phyloP scores from a whole-genome alignment of 495 filamentous ascomycete species.

The Talaromyces thailandensis region DNA sequence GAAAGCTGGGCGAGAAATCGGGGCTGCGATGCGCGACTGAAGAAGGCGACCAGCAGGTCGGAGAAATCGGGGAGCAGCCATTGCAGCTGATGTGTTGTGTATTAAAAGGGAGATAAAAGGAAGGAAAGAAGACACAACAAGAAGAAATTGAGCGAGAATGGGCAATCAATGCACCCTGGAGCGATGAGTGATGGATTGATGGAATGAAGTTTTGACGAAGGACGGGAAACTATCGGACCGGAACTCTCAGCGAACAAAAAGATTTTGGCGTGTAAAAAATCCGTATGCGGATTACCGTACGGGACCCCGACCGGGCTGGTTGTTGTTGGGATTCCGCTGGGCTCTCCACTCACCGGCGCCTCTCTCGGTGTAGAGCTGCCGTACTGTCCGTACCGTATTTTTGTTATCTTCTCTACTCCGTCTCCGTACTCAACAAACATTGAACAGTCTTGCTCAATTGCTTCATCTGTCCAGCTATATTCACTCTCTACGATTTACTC shows the following conservation, averaged over 20 bases:
- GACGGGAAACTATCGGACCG: slow-evolving; percentile 4
- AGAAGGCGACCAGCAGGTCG: slow-evolving; percentile 73
- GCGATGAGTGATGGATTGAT: neutral
- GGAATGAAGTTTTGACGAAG: slow-evolving; percentile 5
- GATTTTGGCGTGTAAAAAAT: neutral
- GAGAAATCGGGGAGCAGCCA: slow-evolving; percentile 66
- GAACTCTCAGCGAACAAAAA: slow-evolving; percentile 3
- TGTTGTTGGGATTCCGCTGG: slow-evolving; percentile 1
- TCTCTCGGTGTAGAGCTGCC: neutral
- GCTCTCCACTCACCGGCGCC: slow-evolving; percentile 1
- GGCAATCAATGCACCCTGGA: slow-evolving; percentile 7
- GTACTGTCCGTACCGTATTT: slow-evolving; percentile 5
- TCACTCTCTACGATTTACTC: too few relatives aligned
- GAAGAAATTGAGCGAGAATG: slow-evolving; percentile 16
- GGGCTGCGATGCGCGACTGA: slow-evolving; percentile 48
- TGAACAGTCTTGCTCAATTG: neutral
- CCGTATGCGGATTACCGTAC: neutral
- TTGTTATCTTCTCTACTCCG: neutral
- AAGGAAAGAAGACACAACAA: slow-evolving; percentile 11
- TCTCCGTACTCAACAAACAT: neutral
- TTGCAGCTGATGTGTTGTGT: slow-evolving; percentile 22
- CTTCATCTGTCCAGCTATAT: too few relatives aligned
- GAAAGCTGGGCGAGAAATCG: slow-evolving; percentile 43
- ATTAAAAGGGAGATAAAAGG: slow-evolving; percentile 4
- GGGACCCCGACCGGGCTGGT: neutral